Conservation (phyloP, 768 basidiomycete species). For the Russula olivacea region DNA sequence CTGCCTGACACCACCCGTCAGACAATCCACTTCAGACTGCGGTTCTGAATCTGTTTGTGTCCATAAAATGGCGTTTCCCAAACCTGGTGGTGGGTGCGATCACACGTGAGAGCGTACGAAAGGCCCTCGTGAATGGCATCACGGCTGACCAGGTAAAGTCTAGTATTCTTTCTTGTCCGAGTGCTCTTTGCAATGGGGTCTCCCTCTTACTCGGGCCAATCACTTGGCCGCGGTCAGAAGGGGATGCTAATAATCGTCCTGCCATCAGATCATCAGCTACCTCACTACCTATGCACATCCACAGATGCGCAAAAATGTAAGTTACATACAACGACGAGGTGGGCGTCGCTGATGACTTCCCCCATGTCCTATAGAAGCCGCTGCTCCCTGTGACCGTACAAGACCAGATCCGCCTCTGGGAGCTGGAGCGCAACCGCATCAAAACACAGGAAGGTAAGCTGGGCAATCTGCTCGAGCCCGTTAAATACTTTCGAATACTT, state of each 20-base stretch:
- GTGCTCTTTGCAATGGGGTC: background rate
- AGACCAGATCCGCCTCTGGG: slow-evolving; percentile 97
- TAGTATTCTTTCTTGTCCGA: background rate
- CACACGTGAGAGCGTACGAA: slow-evolving; percentile 92
- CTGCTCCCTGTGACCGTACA: slow-evolving; percentile 95
- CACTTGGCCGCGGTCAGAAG: background rate
- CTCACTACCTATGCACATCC: slow-evolving; percentile 92
- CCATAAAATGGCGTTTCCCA: slow-evolving; percentile 89
- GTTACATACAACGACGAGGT: slow-evolving; percentile 25
- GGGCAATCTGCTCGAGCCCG: background rate
- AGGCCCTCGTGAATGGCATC: slow-evolving; percentile 90
- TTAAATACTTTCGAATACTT: background rate
- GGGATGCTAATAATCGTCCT: slow-evolving; percentile 11
- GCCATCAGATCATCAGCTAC: slow-evolving; percentile 84
- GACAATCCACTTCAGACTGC: slow-evolving; percentile 96
- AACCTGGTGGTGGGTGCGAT: slow-evolving; percentile 96
- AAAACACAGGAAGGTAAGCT: slow-evolving; percentile 77
- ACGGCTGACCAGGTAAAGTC: slow-evolving; percentile 82
- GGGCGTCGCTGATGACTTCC: background rate
- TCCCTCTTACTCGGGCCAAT: background rate
- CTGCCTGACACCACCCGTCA: slow-evolving; percentile 32
- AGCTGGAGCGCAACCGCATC: slow-evolving; percentile 88
- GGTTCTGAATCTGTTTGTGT: slow-evolving; percentile 89
- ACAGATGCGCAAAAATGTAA: slow-evolving; percentile 93
- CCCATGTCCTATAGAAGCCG: slow-evolving; percentile 58